phyloP scores from a whole-genome alignment of 106 monocot genomes.

The Dactylorhiza incarnata region DNA sequence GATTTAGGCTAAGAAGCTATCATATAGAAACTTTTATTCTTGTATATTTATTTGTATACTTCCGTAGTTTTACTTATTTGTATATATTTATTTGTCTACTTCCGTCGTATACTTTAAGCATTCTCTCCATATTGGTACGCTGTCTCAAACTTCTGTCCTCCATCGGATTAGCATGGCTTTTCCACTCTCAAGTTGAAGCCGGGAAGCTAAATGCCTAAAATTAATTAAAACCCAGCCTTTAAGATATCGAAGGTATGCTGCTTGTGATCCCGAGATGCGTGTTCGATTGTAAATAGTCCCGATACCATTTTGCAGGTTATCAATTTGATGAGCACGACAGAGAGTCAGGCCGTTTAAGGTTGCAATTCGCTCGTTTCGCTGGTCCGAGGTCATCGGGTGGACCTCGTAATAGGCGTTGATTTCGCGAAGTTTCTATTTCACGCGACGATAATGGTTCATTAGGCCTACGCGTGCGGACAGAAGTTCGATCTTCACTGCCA shows the following conservation, averaged over 20 bases:
- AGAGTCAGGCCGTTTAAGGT: slow-evolving; percentile 34
- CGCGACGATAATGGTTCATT: neutral
- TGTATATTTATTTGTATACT: too few relatives aligned
- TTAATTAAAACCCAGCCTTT: neutral
- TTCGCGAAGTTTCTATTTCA: slow-evolving; percentile 4
- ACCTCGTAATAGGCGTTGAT: slow-evolving; percentile 29
- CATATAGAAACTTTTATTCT: too few relatives aligned
- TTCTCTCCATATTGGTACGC: neutral
- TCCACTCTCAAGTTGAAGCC: neutral
- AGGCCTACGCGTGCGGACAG: neutral
- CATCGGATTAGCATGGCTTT: neutral
- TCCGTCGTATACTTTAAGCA: neutral
- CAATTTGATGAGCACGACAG: slow-evolving; percentile 45
- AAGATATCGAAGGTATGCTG: neutral
- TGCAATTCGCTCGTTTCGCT: slow-evolving; percentile 46
- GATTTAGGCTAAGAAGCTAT: too few relatives aligned
- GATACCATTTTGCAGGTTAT: slow-evolving; percentile 52
- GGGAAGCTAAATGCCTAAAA: neutral
- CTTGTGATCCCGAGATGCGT: neutral
- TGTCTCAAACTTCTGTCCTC: neutral
- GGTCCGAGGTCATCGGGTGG: slow-evolving; percentile 36
- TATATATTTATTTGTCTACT: too few relatives aligned
- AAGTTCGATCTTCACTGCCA: neutral
- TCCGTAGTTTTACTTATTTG: too few relatives aligned
- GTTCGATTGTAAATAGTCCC: slow-evolving; percentile 2